A percentile compares a stretch with the other conserved stretches of the same genome.
Evolutionary conservation across 2,329 filamentous ascomycete species (phyloP).

Genomic region (Neopestalotiopsis rosae): DNA sequence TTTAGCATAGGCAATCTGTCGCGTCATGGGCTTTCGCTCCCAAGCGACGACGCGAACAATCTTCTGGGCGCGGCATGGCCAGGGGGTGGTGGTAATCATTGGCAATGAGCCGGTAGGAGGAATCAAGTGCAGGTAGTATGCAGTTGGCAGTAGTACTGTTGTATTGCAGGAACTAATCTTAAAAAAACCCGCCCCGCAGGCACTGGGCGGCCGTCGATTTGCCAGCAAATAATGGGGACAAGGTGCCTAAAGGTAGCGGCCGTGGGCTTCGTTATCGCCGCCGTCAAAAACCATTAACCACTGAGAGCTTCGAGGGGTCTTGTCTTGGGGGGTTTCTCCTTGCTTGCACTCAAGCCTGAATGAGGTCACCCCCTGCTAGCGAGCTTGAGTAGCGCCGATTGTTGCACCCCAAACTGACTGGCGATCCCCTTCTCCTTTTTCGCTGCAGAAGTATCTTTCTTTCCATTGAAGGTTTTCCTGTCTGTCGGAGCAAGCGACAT

Average conservation of each 20-base stretch:
- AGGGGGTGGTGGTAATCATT: background rate
- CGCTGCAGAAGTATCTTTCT: conserved; percentile 1
- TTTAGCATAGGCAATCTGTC: conserved; percentile 8
- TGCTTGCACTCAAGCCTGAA: background rate
- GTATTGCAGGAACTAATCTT: conserved; percentile 10
- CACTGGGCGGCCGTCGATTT: background rate
- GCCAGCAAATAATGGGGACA: background rate
- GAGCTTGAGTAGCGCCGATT: background rate
- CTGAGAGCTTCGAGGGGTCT: background rate
- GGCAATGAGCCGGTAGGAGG: background rate
- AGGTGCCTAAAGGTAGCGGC: background rate
- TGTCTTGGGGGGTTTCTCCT: background rate
- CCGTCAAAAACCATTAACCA: background rate
- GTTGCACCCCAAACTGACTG: background rate
- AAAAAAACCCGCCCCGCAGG: background rate
- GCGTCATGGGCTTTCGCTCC: conserved; percentile 1
- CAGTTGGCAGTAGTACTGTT: background rate
- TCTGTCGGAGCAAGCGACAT: background rate
- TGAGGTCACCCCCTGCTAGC: background rate
- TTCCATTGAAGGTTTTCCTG: background rate
- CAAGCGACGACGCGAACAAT: conserved; percentile 11
- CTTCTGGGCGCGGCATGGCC: background rate
- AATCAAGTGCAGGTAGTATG: background rate
- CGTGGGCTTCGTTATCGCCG: background rate
- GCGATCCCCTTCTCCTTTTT: conserved; percentile 13